Conservation (phyloP, 345 rosid species). For the Eucalyptus melliodora region DNA sequence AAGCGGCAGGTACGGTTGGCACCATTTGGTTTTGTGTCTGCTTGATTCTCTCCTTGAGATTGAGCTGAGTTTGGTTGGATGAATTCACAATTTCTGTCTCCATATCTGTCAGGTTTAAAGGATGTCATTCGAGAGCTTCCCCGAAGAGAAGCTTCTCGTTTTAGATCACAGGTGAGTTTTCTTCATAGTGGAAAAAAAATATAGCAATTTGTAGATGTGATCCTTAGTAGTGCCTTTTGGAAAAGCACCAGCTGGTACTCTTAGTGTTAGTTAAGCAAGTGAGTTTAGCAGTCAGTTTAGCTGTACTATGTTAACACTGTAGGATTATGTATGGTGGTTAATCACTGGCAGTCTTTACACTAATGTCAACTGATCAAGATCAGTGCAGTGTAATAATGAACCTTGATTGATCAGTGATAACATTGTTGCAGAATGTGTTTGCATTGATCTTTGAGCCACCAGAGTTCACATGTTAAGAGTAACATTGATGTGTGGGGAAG, state of each 20-base stretch:
- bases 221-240: neutral
- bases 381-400: neutral
- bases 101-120: slow-evolving; percentile 44
- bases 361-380: neutral
- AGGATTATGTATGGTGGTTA: neutral
- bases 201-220: neutral
- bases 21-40: neutral
- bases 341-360: neutral
- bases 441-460: neutral
- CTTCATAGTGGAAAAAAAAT: neutral
- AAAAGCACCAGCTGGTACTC: neutral
- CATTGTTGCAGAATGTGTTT: neutral
- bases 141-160: slow-evolving; percentile 72
- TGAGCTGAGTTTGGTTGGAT: neutral
- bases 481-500: neutral
- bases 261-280: neutral
- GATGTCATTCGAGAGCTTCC: slow-evolving; percentile 66
- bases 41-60: neutral
- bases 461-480: neutral
- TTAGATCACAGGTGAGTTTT: slow-evolving; percentile 54
- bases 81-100: neutral
- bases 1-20: slow-evolving; percentile 51
- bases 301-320: neutral
- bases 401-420: neutral
- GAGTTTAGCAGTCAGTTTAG: neutral